Conservation (phyloP, 129 eudicot species). For the Artemisia annua region DNA sequence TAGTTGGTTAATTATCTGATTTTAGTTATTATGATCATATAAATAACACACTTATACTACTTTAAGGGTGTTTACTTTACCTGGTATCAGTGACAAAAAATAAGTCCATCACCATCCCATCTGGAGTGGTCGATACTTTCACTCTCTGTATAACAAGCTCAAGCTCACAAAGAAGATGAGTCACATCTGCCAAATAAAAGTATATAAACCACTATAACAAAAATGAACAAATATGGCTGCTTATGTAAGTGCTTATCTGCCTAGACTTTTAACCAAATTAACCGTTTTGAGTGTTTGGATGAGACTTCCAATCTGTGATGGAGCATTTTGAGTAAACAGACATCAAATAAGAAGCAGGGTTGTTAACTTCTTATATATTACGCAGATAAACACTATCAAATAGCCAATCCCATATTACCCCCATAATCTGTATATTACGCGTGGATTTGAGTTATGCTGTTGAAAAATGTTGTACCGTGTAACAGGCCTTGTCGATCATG, state of each 20-base stretch:
- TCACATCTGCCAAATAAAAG: constrained; percentile 57
- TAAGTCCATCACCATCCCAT: constrained; percentile 78
- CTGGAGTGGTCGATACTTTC: constrained; percentile 84
- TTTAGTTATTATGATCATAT: no score
- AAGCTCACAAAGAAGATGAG: constrained; percentile 65
- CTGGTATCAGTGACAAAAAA: constrained; percentile 75
- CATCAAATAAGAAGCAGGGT: no score
- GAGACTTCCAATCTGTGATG: no score
- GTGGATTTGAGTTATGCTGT: neutral
- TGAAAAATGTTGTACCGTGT: constrained; percentile 50
- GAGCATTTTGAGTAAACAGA: no score
- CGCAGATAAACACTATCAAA: no score
- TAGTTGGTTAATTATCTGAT: no score
- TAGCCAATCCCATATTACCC: no score
- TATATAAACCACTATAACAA: neutral
- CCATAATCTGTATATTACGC: no score
- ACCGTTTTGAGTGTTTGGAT: no score
- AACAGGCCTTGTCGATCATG: constrained; percentile 70
- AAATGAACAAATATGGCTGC: neutral
- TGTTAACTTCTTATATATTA: no score
- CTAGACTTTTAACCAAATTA: no score
- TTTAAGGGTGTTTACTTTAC: constrained; percentile 24
- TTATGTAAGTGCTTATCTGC: no score
- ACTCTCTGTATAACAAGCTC: constrained; percentile 71
- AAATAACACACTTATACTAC: neutral